These are phyloP conservation scores for Tricholoma sp. DNA, from an alignment of 768 basidiomycete species.

Conservation along the genomic window DNA sequence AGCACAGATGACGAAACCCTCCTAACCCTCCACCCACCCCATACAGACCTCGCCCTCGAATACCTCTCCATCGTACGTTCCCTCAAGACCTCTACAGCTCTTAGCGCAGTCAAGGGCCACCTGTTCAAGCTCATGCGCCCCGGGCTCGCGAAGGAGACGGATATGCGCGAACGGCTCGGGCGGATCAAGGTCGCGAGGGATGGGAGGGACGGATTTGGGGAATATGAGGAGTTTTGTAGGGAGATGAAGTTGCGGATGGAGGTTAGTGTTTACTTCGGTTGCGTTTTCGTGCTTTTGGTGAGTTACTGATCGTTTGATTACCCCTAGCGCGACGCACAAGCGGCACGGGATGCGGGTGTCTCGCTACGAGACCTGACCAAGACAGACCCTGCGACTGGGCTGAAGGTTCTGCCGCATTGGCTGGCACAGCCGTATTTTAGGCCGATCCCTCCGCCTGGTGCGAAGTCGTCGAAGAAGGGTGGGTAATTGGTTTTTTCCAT, in stretches of 20 bases:
- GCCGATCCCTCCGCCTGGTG: constrained; percentile 22
- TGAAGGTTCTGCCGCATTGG: constrained; percentile 38
- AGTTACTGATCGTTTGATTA: not conserved
- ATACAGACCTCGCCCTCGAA: constrained; percentile 70
- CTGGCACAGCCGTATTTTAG: constrained; percentile 63
- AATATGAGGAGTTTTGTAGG: constrained; percentile 48
- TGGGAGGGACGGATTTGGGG: constrained; percentile 25
- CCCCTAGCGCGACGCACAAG: constrained; percentile 46
- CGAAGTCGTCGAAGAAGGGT: not conserved
- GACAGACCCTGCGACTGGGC: constrained; percentile 29
- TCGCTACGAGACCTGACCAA: constrained; percentile 29
- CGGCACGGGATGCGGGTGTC: constrained; percentile 14
- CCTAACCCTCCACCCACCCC: constrained; percentile 47
- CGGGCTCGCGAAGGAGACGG: constrained; percentile 56
- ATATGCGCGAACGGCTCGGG: constrained; percentile 72
- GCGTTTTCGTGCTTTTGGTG: constrained; percentile 1
- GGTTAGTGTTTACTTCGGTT: constrained; percentile 14
- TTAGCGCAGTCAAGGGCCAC: constrained; percentile 85
- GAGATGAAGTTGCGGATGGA: constrained; percentile 59
- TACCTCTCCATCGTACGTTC: constrained; percentile 77
- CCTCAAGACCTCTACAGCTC: constrained; percentile 64
- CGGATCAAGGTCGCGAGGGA: constrained; percentile 29
- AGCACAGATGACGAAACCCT: constrained; percentile 23
- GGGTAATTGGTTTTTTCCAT: not conserved
- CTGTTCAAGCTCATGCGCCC: constrained; percentile 90